Conservation (phyloP, 192 early-diverging fungal genomes). For the Coemansia sp. region DNA sequence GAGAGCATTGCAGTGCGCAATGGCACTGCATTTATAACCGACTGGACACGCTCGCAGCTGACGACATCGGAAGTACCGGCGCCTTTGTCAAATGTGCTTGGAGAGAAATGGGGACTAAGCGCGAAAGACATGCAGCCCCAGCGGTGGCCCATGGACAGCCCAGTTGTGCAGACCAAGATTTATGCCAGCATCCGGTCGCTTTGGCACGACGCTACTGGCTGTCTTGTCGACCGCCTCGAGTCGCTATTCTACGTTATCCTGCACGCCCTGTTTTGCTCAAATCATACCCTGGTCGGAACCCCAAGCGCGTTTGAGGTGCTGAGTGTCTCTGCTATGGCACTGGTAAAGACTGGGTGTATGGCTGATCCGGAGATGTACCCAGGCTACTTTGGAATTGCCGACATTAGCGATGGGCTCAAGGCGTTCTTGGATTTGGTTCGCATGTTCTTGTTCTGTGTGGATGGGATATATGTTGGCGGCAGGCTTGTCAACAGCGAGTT, state of each 20-base stretch:
- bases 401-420: not conserved
- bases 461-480: not conserved
- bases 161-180: not conserved
- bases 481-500: not conserved
- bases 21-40: not conserved
- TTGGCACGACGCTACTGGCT: not conserved
- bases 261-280: not conserved
- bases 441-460: not conserved
- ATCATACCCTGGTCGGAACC: not conserved
- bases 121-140: not conserved
- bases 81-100: not conserved
- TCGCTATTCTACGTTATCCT: conserved; percentile 19
- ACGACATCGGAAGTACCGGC: not conserved
- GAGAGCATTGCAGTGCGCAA: conserved; percentile 13
- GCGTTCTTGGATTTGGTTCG: not conserved
- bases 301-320: not conserved
- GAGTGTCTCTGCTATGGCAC: not conserved
- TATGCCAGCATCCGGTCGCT: conserved; percentile 14
- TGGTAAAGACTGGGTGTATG: not conserved
- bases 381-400: not conserved
- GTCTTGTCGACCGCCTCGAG: conserved; percentile 13
- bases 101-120: not conserved
- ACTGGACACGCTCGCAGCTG: conserved; percentile 18
- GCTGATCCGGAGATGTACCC: not conserved
- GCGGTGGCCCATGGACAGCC: not conserved